Base-by-base conservation (phyloP, 2,329 filamentous ascomycete species). In the Colletotrichum sp. region DNA sequence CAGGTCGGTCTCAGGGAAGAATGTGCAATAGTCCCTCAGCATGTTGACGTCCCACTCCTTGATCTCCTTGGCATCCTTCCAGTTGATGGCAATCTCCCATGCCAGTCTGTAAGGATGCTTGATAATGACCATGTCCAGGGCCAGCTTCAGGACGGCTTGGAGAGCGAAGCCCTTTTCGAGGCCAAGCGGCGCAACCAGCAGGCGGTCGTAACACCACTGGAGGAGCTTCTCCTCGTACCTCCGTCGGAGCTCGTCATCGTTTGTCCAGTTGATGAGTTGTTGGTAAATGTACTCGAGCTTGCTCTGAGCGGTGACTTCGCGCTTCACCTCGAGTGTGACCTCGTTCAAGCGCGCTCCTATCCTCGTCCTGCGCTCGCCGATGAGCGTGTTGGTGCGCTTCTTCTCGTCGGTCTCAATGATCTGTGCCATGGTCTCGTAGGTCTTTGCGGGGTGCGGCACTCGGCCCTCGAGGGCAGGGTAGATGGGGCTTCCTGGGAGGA, bases 61-160 rank as follows among this genome's bases (percentile, higher is more conserved):
- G 62, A 97, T 89, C 61, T 90, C 90, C 78, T 94, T 92, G 55
- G 91, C 86, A 82, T 98, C 96, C 77, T 94, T 90, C 94, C 96
- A 98, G 80, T 98, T 95, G 72, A 99, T 87, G 34, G 94, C 90
- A 74, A 98, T 93, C 78, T 95, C 93, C 97, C 97, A 99, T 0
- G 97, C 97, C 18, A 97, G 88, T 76, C 93, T 91, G 83, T 93
- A 98, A 0, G 95, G 94, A 78, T 98, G 95, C 78, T 96, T 96
- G 81, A 99, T 97, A 73, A 98, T 94, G 74, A 99, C 96, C 94
- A 99, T 98, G 75, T 96, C 97, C 76, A 93, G 91, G 1, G 96
- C 95, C 66, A 97, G 86, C 73, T 93, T 93, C 78, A 93, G 84
- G 0, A 98, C 93, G 76, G 93, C 92, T 43, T 91, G 86, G 31